These are phyloP conservation scores for Casuarina cunninghamiana DNA, from an alignment of 306 rosid species.

Conservation along the genomic window DNA sequence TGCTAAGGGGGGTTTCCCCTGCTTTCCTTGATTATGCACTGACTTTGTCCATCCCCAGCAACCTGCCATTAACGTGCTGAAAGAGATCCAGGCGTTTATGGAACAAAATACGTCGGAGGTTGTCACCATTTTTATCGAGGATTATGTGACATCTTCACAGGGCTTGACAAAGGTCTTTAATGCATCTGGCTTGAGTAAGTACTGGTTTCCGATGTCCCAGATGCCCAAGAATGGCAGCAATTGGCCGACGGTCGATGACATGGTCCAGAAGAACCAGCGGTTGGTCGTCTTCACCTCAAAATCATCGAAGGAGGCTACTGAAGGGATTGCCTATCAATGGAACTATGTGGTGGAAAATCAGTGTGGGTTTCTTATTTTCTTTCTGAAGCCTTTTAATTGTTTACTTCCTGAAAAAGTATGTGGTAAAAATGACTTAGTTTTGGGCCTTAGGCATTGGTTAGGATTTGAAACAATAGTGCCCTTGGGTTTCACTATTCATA, in stretches of 20 bases:
- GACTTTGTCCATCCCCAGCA: constrained; percentile 40
- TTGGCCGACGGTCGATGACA: constrained; percentile 90
- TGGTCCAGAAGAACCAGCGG: constrained; percentile 76
- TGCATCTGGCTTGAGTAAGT: constrained; percentile 60
- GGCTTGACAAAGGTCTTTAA: constrained; percentile 72
- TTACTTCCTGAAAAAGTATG: background rate
- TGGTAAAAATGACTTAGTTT: too few species aligned
- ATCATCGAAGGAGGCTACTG: constrained; percentile 69
- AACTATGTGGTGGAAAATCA: constrained; percentile 81
- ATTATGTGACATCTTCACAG: constrained; percentile 66
- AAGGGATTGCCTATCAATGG: constrained; percentile 86
- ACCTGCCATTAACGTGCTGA: constrained; percentile 74
- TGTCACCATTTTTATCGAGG: constrained; percentile 86
- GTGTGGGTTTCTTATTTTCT: constrained; percentile 51
- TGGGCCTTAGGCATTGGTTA: too few species aligned
- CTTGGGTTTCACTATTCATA: too few species aligned
- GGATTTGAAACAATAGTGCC: too few species aligned
- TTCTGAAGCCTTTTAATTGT: background rate
- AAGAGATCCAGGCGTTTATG: constrained; percentile 58
- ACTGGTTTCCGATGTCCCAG: constrained; percentile 58
- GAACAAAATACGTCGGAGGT: constrained; percentile 75
- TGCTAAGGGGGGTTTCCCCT: constrained; percentile 4
- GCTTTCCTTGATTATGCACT: constrained; percentile 4
- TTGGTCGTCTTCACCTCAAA: constrained; percentile 80
- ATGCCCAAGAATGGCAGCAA: constrained; percentile 74